These are phyloP conservation scores for Ogataea thermomethanolica DNA, from an alignment of 805 yeast genomes.

Conservation along the genomic window DNA sequence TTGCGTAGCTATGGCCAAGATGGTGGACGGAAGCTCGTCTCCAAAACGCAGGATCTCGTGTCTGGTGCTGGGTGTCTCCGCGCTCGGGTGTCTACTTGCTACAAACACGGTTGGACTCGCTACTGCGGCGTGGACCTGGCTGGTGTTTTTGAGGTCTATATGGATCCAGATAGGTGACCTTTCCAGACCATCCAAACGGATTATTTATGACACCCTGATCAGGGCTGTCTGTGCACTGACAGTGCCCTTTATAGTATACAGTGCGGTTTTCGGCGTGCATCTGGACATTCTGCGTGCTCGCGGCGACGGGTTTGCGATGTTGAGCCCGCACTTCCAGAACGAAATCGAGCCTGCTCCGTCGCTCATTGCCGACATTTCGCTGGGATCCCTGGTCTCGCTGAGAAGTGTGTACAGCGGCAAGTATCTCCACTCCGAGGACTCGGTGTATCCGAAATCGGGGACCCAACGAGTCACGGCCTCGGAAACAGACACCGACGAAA, in stretches of 20 bases:
- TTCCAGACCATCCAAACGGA: conserved; percentile 35
- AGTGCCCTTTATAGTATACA: conserved; percentile 58
- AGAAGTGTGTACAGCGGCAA: conserved; percentile 74
- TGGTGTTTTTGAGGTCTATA: conserved; percentile 43
- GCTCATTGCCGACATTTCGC: conserved; percentile 63
- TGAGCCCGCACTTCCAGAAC: conserved; percentile 68
- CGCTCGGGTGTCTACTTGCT: conserved; percentile 54
- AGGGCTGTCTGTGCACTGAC: conserved; percentile 43
- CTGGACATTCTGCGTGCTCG: conserved; percentile 42
- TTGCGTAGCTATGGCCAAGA: conserved; percentile 34
- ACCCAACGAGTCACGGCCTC: conserved; percentile 80
- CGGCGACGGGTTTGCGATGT: conserved; percentile 58
- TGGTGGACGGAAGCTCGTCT: conserved; percentile 38
- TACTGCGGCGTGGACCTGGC: conserved; percentile 59
- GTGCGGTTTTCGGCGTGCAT: conserved; percentile 55
- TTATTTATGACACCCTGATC: conserved; percentile 39
- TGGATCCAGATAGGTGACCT: conserved; percentile 76
- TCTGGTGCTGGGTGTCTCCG: conserved; percentile 45
- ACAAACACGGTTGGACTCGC: conserved; percentile 71
- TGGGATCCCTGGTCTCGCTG: conserved; percentile 68
- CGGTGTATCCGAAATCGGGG: conserved; percentile 53
- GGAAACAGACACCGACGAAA: conserved; percentile 56
- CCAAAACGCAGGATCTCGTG: conserved; percentile 50
- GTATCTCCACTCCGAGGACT: conserved; percentile 76
- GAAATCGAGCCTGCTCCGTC: conserved; percentile 40